phyloP scores from a whole-genome alignment of 768 basidiomycete genomes.

The Nidularia pulvinata region DNA sequence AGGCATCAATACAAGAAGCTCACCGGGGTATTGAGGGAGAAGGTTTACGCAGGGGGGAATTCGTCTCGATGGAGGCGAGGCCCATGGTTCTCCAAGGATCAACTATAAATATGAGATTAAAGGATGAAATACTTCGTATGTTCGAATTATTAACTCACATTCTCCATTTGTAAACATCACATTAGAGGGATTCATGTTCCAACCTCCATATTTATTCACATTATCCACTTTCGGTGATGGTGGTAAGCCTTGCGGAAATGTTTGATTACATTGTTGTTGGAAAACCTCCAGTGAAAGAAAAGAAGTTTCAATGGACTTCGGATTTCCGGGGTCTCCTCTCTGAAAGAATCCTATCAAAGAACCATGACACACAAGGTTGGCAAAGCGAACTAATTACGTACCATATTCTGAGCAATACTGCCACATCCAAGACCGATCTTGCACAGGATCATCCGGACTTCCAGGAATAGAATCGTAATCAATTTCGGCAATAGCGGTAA shows the following conservation, averaged over 20 bases:
- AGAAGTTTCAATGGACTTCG: conserved; percentile 45
- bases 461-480: conserved; percentile 44
- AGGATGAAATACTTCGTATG: not conserved
- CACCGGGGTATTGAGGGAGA: conserved; percentile 35
- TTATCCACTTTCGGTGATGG: conserved; percentile 37
- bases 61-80: conserved; percentile 44
- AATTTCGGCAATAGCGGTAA: conserved; percentile 38
- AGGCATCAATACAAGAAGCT: conserved; percentile 2
- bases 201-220: conserved; percentile 51
- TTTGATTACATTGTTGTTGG: conserved; percentile 40
- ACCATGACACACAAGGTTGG: too few species aligned
- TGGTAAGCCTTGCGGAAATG: conserved; percentile 35
- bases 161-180: conserved; percentile 49
- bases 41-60: conserved; percentile 39
- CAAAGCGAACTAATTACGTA: conserved; percentile 3
- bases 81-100: conserved; percentile 55
- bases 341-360: conserved; percentile 39
- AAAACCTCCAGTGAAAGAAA: conserved; percentile 43
- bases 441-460: conserved; percentile 36
- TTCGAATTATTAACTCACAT: conserved; percentile 24
- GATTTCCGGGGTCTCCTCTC: conserved; percentile 41
- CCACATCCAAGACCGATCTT: conserved; percentile 50
- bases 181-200: conserved; percentile 49
- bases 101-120: conserved; percentile 19
- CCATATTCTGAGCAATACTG: conserved; percentile 55